Evolutionary conservation across 2,329 filamentous ascomycete genomes (phyloP), one percentile per base, ranked within the genome.

Genomic region (Phaeosphaeria sp.): DNA sequence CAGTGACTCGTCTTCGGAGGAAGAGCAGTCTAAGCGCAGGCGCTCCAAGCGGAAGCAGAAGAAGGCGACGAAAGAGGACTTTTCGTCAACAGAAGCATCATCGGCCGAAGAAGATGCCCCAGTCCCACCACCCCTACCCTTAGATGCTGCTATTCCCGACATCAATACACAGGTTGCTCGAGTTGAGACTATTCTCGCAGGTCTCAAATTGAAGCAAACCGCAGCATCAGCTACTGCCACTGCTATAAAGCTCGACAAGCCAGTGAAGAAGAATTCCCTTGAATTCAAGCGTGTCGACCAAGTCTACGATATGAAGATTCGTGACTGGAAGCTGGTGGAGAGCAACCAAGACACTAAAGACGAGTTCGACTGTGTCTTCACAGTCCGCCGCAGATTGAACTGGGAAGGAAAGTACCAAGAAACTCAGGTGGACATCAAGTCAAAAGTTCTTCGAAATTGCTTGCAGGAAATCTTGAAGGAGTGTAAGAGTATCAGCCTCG

Each of bases 391-490:
- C 54, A 89, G 86, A 15, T 96, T 97, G 73, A 89, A 93, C 74
- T 92, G 87, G 86, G 90, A 95, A 66, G 91, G 92, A 61, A 92
- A 92, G 68, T 93, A 91, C 68, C 82, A 86, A 74, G 70, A 93
- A 49, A 88, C 92, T 0, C 79, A 89, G 15, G 87, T 97, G 49
- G 92, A 96, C 64, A 90, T 97, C 76, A 95, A 93, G 79, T 95
- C 91, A 72, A 92, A 92, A 66, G 79, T 87, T 17, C 82, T 97
- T 3, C 89, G 89, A 7, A 88, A 92, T 60, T 88, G 87, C 21
- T 81, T 94, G 0, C 82, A 85, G 50, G 87, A 88, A 43, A 84
- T 93, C 11, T 89, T 94, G 82, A 90, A 90, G 44, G 88, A 87
- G 20, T 87, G 92, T 69, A 92, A 92, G 71, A 88, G 90, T 17